phyloP scores from a whole-genome alignment of 2,329 filamentous ascomycete genomes.

The Penicillium sp. region DNA sequence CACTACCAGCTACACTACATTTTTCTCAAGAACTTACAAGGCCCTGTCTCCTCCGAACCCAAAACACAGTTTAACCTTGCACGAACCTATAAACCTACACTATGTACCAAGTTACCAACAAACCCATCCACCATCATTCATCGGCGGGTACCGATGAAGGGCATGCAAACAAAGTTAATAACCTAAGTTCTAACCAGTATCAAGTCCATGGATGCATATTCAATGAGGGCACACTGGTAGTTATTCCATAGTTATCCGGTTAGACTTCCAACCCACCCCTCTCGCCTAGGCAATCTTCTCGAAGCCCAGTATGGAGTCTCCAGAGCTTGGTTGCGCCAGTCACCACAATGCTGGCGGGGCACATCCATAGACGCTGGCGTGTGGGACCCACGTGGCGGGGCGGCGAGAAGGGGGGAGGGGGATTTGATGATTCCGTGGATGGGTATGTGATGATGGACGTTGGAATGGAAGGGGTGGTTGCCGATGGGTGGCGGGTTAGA shows the following conservation, averaged over 20 bases:
- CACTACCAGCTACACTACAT: too few relatives aligned
- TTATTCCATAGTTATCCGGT: too few relatives aligned
- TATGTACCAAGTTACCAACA: background rate
- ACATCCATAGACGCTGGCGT: conserved; percentile 11
- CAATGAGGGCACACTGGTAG: too few relatives aligned
- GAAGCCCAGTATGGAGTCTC: background rate
- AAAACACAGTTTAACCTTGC: background rate
- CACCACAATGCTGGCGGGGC: background rate
- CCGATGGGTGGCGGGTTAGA: background rate
- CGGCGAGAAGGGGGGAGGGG: background rate
- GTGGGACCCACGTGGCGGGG: conserved; percentile 19
- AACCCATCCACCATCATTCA: background rate
- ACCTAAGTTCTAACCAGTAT: background rate
- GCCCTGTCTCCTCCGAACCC: too few relatives aligned
- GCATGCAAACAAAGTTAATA: background rate
- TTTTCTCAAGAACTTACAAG: too few relatives aligned
- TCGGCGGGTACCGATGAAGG: background rate
- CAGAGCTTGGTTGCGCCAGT: conserved; percentile 5
- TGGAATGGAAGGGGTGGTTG: too few relatives aligned
- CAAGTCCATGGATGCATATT: too few relatives aligned
- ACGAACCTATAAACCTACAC: background rate
- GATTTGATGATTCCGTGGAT: conserved; percentile 8
- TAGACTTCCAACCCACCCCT: background rate
- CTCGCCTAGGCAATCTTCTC: conserved; percentile 8
- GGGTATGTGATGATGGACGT: background rate